Evolutionary conservation across 2,329 filamentous ascomycete species (phyloP).

Genomic region (Pseudonectria foliicola): DNA sequence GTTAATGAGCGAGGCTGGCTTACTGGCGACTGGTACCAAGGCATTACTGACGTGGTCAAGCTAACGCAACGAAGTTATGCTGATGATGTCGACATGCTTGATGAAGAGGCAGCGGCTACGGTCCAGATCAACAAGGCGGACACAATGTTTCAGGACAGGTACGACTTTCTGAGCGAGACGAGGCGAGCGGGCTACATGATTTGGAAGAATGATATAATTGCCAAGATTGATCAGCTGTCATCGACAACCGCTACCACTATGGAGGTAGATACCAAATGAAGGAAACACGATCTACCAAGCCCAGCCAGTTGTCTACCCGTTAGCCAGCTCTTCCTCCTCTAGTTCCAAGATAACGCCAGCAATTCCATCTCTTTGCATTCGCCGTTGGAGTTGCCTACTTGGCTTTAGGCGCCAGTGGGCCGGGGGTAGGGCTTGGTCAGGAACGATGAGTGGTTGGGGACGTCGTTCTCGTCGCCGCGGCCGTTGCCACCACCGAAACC

Average conservation of each 20-base stretch:
- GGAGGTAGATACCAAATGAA: conserved; percentile 28
- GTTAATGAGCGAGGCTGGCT: conserved; percentile 53
- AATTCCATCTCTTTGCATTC: conserved; percentile 8
- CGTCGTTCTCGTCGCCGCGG: too few relatives aligned
- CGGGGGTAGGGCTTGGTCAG: conserved; percentile 5
- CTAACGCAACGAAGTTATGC: conserved; percentile 25
- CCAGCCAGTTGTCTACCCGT: not conserved
- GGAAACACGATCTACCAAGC: not conserved
- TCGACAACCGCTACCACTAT: conserved; percentile 21
- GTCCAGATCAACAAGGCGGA: conserved; percentile 44
- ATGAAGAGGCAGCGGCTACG: conserved; percentile 27
- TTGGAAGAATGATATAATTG: conserved; percentile 59
- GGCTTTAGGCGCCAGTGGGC: conserved; percentile 1
- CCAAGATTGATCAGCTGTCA: conserved; percentile 42
- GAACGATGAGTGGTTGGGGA: conserved; percentile 3
- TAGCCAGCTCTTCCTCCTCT: not conserved
- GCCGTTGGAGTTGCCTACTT: conserved; percentile 9
- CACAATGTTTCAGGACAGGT: conserved; percentile 69
- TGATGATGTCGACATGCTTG: conserved; percentile 29
- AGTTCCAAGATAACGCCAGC: not conserved
- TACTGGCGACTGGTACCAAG: conserved; percentile 55
- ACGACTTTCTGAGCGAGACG: conserved; percentile 62
- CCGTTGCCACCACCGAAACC: conserved; percentile 1
- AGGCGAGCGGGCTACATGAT: conserved; percentile 51
- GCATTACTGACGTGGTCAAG: conserved; percentile 48